Evolutionary conservation across 768 basidiomycete genomes (phyloP).

Genomic region (Tulasnella sp.): DNA sequence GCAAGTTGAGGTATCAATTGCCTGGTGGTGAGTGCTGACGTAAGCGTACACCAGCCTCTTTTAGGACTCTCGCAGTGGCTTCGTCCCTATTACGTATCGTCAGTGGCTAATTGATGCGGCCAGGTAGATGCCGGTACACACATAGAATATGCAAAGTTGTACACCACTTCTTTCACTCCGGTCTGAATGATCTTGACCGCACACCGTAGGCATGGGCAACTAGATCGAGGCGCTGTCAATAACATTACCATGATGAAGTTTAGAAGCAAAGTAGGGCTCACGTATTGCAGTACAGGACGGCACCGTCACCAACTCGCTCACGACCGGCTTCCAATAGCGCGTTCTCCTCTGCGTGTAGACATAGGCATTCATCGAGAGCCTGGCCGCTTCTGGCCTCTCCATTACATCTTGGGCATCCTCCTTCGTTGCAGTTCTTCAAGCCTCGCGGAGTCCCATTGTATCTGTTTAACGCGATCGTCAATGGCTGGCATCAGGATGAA

Average conservation of each 20-base stretch:
- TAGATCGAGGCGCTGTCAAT: slow-evolving; percentile 26
- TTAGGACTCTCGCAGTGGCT: slow-evolving; percentile 22
- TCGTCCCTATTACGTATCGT: slow-evolving; percentile 21
- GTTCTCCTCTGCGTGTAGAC: slow-evolving; percentile 97
- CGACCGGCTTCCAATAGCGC: slow-evolving; percentile 88
- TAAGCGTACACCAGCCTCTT: slow-evolving; percentile 25
- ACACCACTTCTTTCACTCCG: slow-evolving; percentile 85
- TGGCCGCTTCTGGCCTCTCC: slow-evolving; percentile 37
- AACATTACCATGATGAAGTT: background rate
- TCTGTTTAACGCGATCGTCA: slow-evolving; percentile 31
- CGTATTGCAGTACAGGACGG: slow-evolving; percentile 98
- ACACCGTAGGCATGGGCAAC: slow-evolving; percentile 96
- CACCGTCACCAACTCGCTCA: slow-evolving; percentile 70
- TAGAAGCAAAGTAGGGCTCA: slow-evolving; percentile 31
- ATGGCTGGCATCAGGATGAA: background rate
- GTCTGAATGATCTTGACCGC: slow-evolving; percentile 96
- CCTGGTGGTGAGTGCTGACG: slow-evolving; percentile 18
- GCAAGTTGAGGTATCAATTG: background rate
- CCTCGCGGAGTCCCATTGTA: slow-evolving; percentile 97
- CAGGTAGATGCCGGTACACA: slow-evolving; percentile 31
- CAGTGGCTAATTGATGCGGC: background rate
- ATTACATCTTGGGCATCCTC: slow-evolving; percentile 76
- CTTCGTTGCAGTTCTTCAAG: slow-evolving; percentile 79
- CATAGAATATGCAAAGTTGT: slow-evolving; percentile 94
- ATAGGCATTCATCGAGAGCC: slow-evolving; percentile 68